These are phyloP conservation scores for Capsicum baccatum DNA, from an alignment of 257 asterid species.

Conservation along the genomic window DNA sequence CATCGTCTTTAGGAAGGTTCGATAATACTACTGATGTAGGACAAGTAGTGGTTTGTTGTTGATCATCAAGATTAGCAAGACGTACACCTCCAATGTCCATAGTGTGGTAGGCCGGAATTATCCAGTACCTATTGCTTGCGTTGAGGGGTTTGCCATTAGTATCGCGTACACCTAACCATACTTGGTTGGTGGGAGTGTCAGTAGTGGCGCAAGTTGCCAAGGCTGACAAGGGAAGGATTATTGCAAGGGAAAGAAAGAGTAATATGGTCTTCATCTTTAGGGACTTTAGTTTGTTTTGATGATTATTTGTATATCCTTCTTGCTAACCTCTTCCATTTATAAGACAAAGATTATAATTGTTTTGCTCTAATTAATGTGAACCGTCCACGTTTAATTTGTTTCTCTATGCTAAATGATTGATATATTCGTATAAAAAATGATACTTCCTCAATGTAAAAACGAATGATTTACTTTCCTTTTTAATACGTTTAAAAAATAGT, in stretches of 20 bases:
- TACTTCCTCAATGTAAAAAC: too few species aligned
- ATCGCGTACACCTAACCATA: neutral
- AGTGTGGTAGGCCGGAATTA: neutral
- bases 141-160: neutral
- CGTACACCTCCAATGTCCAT: neutral
- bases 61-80: neutral
- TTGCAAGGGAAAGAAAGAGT: neutral
- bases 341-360: neutral
- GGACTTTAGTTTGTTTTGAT: neutral
- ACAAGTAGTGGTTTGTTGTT: neutral
- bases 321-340: neutral
- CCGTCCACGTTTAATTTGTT: neutral
- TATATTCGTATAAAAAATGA: too few species aligned
- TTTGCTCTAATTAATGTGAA: neutral
- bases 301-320: neutral
- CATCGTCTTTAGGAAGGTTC: neutral
- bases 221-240: conserved; percentile 8
- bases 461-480: too few species aligned
- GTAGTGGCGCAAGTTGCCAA: neutral
- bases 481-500: too few species aligned
- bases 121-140: neutral
- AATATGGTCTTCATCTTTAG: neutral
- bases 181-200: neutral
- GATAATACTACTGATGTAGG: neutral
- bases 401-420: too few species aligned